Base-by-base conservation (phyloP, 768 basidiomycete genomes). In the Chalciporus piperatus region DNA sequence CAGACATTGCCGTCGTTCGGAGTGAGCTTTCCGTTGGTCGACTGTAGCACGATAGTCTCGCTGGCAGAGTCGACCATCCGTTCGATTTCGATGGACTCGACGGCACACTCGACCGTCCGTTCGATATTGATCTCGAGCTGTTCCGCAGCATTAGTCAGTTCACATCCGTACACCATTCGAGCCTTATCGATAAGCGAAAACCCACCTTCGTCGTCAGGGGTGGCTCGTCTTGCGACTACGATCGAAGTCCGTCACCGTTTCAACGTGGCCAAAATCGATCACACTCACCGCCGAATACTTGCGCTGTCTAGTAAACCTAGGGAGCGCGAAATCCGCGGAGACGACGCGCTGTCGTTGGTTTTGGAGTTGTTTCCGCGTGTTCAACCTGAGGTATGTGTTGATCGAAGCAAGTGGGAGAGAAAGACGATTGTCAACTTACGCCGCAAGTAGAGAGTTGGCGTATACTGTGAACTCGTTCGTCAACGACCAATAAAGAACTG, bases 361-460 rank as follows among this genome's bases (percentile, higher is more conserved):
- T 47, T 60, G 65, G 12, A 74, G 61, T 25, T 62, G 58, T 50
- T 67, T 68, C 19, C 74, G 70, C 10, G 72, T 63, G 46, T 75
- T 75, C 43, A 75, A 54, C n/a, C 74, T 75, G 40, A 16, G 35
- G 10, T n/a, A 22, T 2, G 23, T 43, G 32, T 1, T 2, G 20
- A 45, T 42, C 38, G 7, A 20, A 20, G 17, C 14, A 51, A 22
- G 38, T 10, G 38, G 35, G 1, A 20, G 33, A 16, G 8, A 32
- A 2, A 22, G 30, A 23, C 16, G 17, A 46, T 6, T 13, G 9
- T 1, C 19, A 17, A 55, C 63, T 45, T 38, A 63, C 62, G 78
- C 78, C 1, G 77, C 78, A 12, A 80, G 69, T 13, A 80, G 60
- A 3, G 78, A 80, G 50, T 76, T 80, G 1, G 79, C 76, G 41